Percentiles rank a stretch among this genome's conserved stretches.
phyloP scores from a whole-genome alignment of 176 grass and related monocot genomes.

The Oryza nivara region DNA sequence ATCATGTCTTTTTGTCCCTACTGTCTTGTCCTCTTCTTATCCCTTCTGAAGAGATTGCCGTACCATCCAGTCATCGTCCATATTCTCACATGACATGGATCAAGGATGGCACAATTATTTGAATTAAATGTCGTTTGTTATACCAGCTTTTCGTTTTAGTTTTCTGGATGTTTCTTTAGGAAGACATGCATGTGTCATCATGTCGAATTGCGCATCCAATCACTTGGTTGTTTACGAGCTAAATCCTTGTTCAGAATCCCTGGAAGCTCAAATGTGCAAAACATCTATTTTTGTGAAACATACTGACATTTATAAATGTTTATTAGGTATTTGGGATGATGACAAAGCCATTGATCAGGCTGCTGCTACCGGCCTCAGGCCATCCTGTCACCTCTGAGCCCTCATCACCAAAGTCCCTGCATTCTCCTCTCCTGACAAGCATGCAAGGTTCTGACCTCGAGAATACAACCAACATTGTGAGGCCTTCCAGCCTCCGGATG shows the following conservation, averaged over 20 bases:
- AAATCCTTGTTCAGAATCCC: conserved; percentile 12
- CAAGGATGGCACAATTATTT: conserved; percentile 12
- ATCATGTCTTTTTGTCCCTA: not conserved
- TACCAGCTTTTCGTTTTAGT: not conserved
- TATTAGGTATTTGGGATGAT: conserved; percentile 85
- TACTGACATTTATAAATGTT: conserved; percentile 28
- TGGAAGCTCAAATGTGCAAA: not conserved
- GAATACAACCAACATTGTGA: conserved; percentile 38
- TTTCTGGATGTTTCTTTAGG: not conserved
- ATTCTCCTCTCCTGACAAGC: conserved; percentile 62
- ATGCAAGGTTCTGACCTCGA: conserved; percentile 63
- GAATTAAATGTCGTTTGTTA: not conserved
- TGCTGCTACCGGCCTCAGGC: conserved; percentile 57
- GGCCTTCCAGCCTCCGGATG: conserved; percentile 88
- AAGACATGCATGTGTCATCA: not conserved
- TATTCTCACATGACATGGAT: not conserved
- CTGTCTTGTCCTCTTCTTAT: not conserved
- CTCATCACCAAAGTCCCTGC: conserved; percentile 65
- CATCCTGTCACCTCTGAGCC: conserved; percentile 56
- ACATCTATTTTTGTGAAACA: conserved; percentile 17
- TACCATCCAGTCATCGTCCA: not conserved
- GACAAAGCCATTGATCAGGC: conserved; percentile 86
- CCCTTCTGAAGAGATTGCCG: not conserved
- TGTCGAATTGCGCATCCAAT: not conserved
- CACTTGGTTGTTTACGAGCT: not conserved